Percentiles rank a stretch among this genome's conserved stretches.
Evolutionary conservation across 805 yeast genomes (phyloP).

Genomic region (Torulaspora quercuum): DNA sequence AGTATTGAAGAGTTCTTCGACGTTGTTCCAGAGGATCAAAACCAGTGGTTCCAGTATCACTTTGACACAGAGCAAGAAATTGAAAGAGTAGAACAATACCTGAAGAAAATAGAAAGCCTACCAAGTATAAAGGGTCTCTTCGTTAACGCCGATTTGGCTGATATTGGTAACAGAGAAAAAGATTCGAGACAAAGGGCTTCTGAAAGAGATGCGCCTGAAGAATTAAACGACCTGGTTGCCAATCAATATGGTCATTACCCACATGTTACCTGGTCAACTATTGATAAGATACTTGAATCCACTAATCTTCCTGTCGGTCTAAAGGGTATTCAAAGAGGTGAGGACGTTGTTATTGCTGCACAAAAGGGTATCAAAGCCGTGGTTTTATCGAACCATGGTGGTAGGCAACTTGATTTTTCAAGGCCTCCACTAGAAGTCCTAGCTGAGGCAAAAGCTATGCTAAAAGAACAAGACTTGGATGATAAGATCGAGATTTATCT

Average conservation of each 20-base stretch:
- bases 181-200: conserved; percentile 39
- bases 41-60: conserved; percentile 50
- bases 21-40: conserved; percentile 34
- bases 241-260: conserved; percentile 17
- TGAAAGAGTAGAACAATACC: conserved; percentile 22
- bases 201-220: conserved; percentile 19
- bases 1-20: conserved; percentile 42
- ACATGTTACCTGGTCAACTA: conserved; percentile 37
- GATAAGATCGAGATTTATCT: conserved; percentile 58
- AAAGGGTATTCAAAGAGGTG: conserved; percentile 67
- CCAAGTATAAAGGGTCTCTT: conserved; percentile 46
- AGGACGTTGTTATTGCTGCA: conserved; percentile 59
- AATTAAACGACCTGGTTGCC: conserved; percentile 7
- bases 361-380: conserved; percentile 60
- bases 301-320: conserved; percentile 48
- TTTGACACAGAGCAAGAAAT: conserved; percentile 41
- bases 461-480: conserved; percentile 41
- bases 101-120: conserved; percentile 40
- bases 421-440: conserved; percentile 61
- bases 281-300: conserved; percentile 28
- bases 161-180: conserved; percentile 51
- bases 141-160: conserved; percentile 55
- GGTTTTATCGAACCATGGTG: conserved; percentile 71
- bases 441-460: conserved; percentile 49
- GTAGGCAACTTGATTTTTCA: conserved; percentile 63